Evolutionary conservation across 768 basidiomycete genomes (phyloP), one percentile per base, ranked within the genome.

Genomic region (Tricholoma saponaceum): DNA sequence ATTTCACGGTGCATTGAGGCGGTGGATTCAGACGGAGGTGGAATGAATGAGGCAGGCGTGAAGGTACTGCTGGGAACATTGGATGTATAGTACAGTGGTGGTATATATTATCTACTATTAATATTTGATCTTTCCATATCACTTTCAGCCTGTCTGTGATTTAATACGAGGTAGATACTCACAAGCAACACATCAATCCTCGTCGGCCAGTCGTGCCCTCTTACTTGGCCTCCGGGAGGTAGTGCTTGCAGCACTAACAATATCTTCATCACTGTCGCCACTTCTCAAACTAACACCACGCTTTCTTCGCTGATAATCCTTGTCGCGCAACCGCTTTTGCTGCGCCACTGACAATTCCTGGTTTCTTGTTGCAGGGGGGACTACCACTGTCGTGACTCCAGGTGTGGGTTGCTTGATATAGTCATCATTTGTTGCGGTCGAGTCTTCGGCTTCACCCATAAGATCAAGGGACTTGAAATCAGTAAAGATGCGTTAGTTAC

Each of bases 241-340:
- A 10, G 78, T 68, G 23, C 76, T 76, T 12, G 73, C 70, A 22
- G 73, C 72, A 55, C 72, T 78, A 18, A 76, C 69, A 22, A 82
- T 73, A 64, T 92, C 90, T 30, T 92, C 90, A 58, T 90, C 90
- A 64, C 89, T 90, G 23, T 89, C 87, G 22, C 84, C 87, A 56
- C 87, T 86, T 52, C 85, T 79, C 53, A 81, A 79, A 43, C 81
- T 82, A 10, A 78, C 80, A 60, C 75, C 81, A 20, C 90, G 79
- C 66, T 90, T 91, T 70, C 83, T 83, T 56, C 90, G 74, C 67
- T 92, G 90, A 66, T 91, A 92, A 63, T 91, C 89, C 58, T 86
- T 79, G 65, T 92, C 90, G n/a, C 89, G 77, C 49, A 83, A 66
- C 70, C 87, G 87, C 72, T 92, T 92, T 62, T 84, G 81, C 64